Evolutionary conservation across 441 rosid genomes (phyloP), one percentile per base, ranked within the genome.

Genomic region (Populus hybrid): DNA sequence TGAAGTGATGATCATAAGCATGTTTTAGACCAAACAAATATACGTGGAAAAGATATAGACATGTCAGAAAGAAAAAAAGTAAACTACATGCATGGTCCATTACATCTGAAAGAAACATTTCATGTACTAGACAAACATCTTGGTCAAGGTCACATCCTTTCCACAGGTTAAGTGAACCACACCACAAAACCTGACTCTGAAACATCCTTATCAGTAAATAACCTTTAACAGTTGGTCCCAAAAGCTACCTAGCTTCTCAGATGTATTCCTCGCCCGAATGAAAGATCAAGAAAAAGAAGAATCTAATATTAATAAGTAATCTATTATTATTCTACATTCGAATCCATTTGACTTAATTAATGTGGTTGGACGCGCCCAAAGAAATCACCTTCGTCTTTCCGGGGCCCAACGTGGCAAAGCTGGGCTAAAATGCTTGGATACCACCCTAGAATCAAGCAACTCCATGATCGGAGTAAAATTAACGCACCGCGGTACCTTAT

Each of bases 401-500:
- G 90, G 90, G 69, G 87, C 87, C 98, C 99, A 94, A 35, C 82
- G 88, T 32, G 98, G 99, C 86, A 89, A 81, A 34, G 79, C 83
- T 8, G 85, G 91, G 83, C 98, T 94, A 71, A 92, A 90, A 83
- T 93, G 92, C 18, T 82, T 65, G 76, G 94, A 86, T 34, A 85
- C 83, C 73, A 87, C 89, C 81, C 98, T 89, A 21, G 95, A 93
- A 84, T 93, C 94, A 10, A 94, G 93, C 76, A 94, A 71, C 85
- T 94, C 98, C 87, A 93, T 82, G 32, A 93, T 93, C 40, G 99
- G 98, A 14, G 91, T 91, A 79, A 87, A 94, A 81, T 86, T 94
- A 2, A 94, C 98, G 81, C 98, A 94, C 84, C 98, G 84, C 9
- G 98, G 97, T 63, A 90, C 98, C 84, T 94, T 94, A 74, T 94